Conservation (phyloP, 2,329 filamentous ascomycete species). For the Nothomitra cinnamomea region DNA sequence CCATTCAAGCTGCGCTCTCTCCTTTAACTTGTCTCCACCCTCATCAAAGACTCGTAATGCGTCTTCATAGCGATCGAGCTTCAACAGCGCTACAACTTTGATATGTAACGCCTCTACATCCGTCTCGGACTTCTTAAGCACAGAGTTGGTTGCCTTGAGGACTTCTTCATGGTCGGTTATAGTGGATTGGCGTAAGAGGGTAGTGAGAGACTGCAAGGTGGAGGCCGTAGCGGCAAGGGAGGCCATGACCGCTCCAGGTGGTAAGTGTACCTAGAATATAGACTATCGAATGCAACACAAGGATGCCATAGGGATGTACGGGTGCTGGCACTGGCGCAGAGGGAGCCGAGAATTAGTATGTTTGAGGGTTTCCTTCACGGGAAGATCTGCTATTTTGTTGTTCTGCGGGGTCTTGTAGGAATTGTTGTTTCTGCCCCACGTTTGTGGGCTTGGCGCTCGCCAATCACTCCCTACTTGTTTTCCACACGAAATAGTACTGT, state of each 20-base stretch:
- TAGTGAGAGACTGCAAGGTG: slow-evolving; percentile 30
- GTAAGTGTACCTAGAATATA: neutral
- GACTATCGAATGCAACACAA: neutral
- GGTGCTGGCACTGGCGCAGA: too few species aligned
- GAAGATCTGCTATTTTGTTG: too few species aligned
- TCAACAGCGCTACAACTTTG: slow-evolving; percentile 57
- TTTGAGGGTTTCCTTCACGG: too few species aligned
- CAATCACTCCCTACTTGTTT: too few species aligned
- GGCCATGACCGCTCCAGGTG: neutral
- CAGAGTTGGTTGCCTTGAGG: slow-evolving; percentile 43
- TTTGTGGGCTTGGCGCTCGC: neutral
- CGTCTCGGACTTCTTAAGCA: slow-evolving; percentile 39
- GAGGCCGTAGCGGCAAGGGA: slow-evolving; percentile 15
- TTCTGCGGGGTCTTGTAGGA: neutral
- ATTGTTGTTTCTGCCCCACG: neutral
- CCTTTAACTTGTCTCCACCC: slow-evolving; percentile 41
- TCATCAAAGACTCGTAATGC: slow-evolving; percentile 52
- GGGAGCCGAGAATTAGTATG: too few species aligned
- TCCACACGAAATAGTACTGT: too few species aligned
- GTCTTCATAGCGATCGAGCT: slow-evolving; percentile 69
- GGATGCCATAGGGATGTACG: neutral
- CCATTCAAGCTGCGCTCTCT: slow-evolving; percentile 48
- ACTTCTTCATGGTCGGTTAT: slow-evolving; percentile 59
- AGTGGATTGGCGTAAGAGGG: slow-evolving; percentile 37
- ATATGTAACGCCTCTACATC: slow-evolving; percentile 48